Evolutionary conservation across 148 eudicot genomes (phyloP), one percentile per base, ranked within the genome.

Genomic region (Rhododendron simsii): DNA sequence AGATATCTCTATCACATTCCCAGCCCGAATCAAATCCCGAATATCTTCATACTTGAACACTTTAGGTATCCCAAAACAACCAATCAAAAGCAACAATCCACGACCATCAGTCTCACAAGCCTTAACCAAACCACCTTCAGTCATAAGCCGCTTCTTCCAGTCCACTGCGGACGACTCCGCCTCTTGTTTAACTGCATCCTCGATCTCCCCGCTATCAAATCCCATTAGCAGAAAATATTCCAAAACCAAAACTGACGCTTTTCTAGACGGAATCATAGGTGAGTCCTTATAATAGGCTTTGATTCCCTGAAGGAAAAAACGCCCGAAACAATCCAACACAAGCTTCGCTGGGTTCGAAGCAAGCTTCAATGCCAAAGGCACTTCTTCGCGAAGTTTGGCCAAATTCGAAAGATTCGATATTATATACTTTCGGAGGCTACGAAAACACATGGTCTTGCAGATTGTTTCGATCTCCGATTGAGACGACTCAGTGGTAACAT

Each of bases 211-310:
- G 37, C 47, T 71, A 30, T 82, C 65, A 4, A 80, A 78, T 61
- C 85, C 89, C 91, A 89, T 89, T 51, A 90, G 87, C 67, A 91
- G 82, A 86, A 90, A 93, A 59, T 86, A 89, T 37, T 93, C 95
- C 88, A 93, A 51, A 5, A 87, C 37, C 37, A 90, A 69, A 80
- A 93, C 80, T 0, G 95, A 90, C 3, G 91, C 92, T 51, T 89
- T 71, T 37, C 93, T 89, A 4, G 88, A 85, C 0, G 88, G 18
- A 50, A 87, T 82, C 91, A 88, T 78, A 0, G 84, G 85, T 26
- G 91, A 86, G 23, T 83, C 59, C 87, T 81, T 88, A 23, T 12
- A 53, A 76, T 71, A 93, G 0, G 93, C 93, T 79, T 80, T 93
- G 26, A 55, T 85, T 16, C 92, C 91, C 86, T 90, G 92, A 41